Evolutionary conservation across 257 asterid species (phyloP), one percentile per base, ranked within the genome.

Genomic region (Avicennia marina): DNA sequence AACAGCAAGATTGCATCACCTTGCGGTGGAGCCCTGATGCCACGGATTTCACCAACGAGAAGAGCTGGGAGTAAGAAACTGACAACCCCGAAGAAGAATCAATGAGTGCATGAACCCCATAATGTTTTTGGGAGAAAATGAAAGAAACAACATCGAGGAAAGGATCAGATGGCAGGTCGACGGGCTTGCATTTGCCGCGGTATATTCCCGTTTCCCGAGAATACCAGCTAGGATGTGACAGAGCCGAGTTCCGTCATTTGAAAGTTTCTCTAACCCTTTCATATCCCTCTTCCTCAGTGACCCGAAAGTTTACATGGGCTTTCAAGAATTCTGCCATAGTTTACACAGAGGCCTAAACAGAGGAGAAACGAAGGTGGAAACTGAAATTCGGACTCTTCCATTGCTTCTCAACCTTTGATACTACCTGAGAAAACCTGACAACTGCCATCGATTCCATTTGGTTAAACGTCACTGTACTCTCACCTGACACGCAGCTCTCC

Each of bases 21-120:
- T 66, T 77, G 15, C 53, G 76, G 68, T 82, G 86, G 7, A 85
- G 71, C 6, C 95, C 94, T 62, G 80, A 56, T 17, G 96, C 94
- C 76, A 78, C 57, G 63, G 96, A 85, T 67, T 75, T 75, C 22
- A 85, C 77, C 78, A 82, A 61, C 7, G 81, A 65, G 32, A 5
- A 39, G 44, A 89, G 63, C 60, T 68, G 52, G 9, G 78, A 60
- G 72, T 89, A 83, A 11, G 88, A 62, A 25, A 89, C 8, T 0
- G 90, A 73, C 15, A 73, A 48, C 69, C 94, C 95, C 22, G 94
- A 72, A 29, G 72, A 58, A 16, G 96, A 79, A 70, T 89, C 94
- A 27, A 83, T 58, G 22, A 89, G 71, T 33, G 95, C 95, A 6
- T 71, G 67, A 1, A 22, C 7, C 15, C 91, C 87, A 57, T 44